These are phyloP conservation scores for Chaetoscypha palmicola DNA, from an alignment of 2,329 filamentous ascomycete species.

Conservation along the genomic window DNA sequence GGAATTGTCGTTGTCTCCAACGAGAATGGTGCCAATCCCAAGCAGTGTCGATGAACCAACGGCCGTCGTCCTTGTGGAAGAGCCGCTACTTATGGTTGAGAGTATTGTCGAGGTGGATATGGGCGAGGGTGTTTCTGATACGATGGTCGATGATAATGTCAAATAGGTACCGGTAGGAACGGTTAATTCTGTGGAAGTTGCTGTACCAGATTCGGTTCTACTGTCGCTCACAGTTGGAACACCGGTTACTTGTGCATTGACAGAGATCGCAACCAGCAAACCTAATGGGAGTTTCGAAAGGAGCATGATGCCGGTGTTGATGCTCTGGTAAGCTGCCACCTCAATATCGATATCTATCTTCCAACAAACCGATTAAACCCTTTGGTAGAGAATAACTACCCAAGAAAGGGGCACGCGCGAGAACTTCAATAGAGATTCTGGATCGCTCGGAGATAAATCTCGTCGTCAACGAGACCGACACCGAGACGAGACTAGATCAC, in stretches of 20 bases:
- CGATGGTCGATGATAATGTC: slow-evolving; percentile 33
- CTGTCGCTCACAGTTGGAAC: slow-evolving; percentile 8
- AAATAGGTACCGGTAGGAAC: slow-evolving; percentile 35
- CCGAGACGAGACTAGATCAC: no score
- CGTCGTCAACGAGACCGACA: no score
- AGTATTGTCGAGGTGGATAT: slow-evolving; percentile 24
- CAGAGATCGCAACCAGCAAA: slow-evolving; percentile 29
- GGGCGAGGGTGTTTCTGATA: slow-evolving; percentile 18
- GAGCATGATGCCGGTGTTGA: slow-evolving; percentile 18
- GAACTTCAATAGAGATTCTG: no score
- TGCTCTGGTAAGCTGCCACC: background rate
- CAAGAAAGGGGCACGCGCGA: no score
- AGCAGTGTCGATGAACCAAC: slow-evolving; percentile 27
- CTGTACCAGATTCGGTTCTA: slow-evolving; percentile 15
- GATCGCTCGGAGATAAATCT: no score
- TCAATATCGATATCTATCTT: no score
- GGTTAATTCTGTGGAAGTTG: slow-evolving; percentile 19
- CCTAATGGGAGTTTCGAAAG: slow-evolving; percentile 21
- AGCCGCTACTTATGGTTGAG: slow-evolving; percentile 22
- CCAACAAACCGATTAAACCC: no score
- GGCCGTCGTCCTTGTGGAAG: slow-evolving; percentile 21
- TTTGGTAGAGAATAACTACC: no score
- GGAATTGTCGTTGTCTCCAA: slow-evolving; percentile 21
- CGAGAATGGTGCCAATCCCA: slow-evolving; percentile 14
- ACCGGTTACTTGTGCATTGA: slow-evolving; percentile 17